phyloP scores from a whole-genome alignment of 176 grass and related monocot species.

The Eragrostis curvula region DNA sequence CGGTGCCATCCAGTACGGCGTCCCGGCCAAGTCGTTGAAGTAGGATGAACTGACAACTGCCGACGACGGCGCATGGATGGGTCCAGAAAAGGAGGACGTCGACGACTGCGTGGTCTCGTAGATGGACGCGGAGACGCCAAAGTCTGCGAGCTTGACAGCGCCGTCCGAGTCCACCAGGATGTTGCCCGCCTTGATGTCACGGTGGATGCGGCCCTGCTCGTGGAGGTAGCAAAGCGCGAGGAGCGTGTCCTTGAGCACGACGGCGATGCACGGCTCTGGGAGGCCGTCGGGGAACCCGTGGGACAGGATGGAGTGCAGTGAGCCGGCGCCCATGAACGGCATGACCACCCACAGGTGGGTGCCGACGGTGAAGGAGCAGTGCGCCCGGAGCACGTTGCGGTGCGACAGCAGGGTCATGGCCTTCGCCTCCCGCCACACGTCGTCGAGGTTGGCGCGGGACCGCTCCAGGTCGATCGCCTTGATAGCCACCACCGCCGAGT shows the following conservation, averaged over 20 bases:
- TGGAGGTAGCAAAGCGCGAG: slow-evolving; percentile 86
- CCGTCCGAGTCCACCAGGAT: slow-evolving; percentile 81
- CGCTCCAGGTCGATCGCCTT: slow-evolving; percentile 87
- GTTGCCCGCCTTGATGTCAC: slow-evolving; percentile 92
- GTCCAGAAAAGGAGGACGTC: slow-evolving; percentile 18
- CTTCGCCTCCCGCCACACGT: slow-evolving; percentile 86
- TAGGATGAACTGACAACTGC: slow-evolving; percentile 35
- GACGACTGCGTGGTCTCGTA: slow-evolving; percentile 58
- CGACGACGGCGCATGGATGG: slow-evolving; percentile 20
- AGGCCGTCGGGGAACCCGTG: slow-evolving; percentile 71
- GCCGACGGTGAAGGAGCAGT: slow-evolving; percentile 92
- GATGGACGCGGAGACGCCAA: slow-evolving; percentile 92
- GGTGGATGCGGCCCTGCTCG: slow-evolving; percentile 84
- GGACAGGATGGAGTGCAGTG: slow-evolving; percentile 78
- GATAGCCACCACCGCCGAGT: slow-evolving; percentile 60
- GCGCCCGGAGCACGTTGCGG: slow-evolving; percentile 80
- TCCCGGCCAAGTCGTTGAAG: slow-evolving; percentile 84
- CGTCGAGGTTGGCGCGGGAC: slow-evolving; percentile 78
- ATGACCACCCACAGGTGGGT: slow-evolving; percentile 90
- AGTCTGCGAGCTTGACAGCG: slow-evolving; percentile 87
- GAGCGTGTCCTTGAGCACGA: slow-evolving; percentile 74
- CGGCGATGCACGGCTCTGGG: slow-evolving; percentile 66
- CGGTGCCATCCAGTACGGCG: slow-evolving; percentile 97
- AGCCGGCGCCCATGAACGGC: slow-evolving; percentile 94
- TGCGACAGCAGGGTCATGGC: slow-evolving; percentile 85